Base-by-base conservation (phyloP, 371 early-diverging fungal genomes). In the Apophysomyces elegans region DNA sequence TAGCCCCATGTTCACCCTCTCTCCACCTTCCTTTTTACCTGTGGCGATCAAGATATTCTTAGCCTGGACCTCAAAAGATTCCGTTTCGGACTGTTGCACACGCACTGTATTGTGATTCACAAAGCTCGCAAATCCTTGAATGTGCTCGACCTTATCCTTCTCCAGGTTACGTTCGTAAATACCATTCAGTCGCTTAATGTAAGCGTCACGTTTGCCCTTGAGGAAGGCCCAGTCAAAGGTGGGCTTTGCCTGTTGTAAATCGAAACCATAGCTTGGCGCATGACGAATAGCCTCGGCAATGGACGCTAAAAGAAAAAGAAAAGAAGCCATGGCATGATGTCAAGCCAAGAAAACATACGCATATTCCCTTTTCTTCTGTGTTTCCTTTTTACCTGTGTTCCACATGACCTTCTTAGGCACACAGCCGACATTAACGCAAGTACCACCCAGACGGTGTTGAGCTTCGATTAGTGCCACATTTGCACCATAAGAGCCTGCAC, bases 331-430 rank as follows among this genome's bases (percentile, higher is more conserved):
- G 57, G 26, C 2, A 13, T 44, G 21, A 26, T 26, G 32, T 26
- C 41, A 8, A 41, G 13, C 41, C 21, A 7, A 18, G 11, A n/a
- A 39, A 61, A 26, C 32, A 26, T 26, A 26, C 32, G 2, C 32
- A 2, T 3, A 26, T 26, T 26, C 32, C 32, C 32, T 26, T 26
- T 26, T 35, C 7, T 21, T n/a, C 21, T 7, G 37, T 26, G 1
- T 1, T 13, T 35, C 38, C 56, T 12, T 41, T 36, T 46, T 83
- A 86, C 91, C 88, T 39, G 95, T 89, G 79, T 94, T 96, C 92
- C 94, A 99, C 92, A 96, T 95, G 68, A 99, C 91, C 80, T 99
- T 99, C 81, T 99, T 99, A 39, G 99, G 99, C 16, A 99, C 98
- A 70, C 99, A 99, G 37, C 99, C 98, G 18, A 95, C 95, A 68